These are phyloP conservation scores for Aspergillus brunneoviolaceus DNA, from an alignment of 2,329 filamentous ascomycete species.

Conservation along the genomic window DNA sequence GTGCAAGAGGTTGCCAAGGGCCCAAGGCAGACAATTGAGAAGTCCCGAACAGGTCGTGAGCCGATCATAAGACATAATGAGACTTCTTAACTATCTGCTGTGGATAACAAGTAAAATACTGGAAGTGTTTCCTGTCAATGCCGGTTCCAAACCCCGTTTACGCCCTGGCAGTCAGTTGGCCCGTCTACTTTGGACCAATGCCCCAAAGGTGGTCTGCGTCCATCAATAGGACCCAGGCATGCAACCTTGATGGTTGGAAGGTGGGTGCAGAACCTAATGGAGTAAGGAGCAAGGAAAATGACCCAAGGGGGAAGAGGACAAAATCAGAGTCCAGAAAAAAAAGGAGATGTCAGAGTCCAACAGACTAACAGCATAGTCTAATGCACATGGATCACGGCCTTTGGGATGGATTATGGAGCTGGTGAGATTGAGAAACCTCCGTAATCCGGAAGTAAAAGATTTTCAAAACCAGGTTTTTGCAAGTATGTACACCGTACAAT, in stretches of 20 bases:
- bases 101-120: not conserved
- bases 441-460: slow-evolving; percentile 9
- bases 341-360: not conserved
- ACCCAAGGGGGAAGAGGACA: not conserved
- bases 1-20: too few relatives aligned
- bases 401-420: not conserved
- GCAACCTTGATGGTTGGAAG: not conserved
- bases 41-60: not conserved
- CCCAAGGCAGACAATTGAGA: too few relatives aligned
- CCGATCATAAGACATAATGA: not conserved
- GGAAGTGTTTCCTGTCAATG: not conserved
- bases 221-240: not conserved
- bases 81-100: too few relatives aligned
- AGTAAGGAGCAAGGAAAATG: not conserved
- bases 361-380: not conserved
- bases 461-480: not conserved
- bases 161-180: not conserved
- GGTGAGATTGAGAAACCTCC: slow-evolving; percentile 8
- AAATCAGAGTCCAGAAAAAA: not conserved
- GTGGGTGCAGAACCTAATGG: not conserved
- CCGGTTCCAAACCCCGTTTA: not conserved
- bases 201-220: not conserved
- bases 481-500: not conserved
- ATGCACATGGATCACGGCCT: not conserved
- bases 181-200: not conserved